These are phyloP conservation scores for Fusarium sp. DNA, from an alignment of 2,329 filamentous ascomycete species.

Conservation along the genomic window DNA sequence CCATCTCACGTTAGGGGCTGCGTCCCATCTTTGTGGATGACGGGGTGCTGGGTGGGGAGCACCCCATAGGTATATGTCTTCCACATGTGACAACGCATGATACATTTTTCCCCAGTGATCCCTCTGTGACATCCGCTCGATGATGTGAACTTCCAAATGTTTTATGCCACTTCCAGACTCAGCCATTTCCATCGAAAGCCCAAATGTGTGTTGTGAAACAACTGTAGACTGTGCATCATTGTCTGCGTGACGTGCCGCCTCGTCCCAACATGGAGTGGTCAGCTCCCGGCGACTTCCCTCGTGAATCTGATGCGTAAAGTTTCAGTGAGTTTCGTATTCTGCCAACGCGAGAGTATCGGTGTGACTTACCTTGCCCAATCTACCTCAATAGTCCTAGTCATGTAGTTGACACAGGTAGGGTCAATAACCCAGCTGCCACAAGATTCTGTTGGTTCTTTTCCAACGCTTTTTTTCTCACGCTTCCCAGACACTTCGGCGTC, in stretches of 20 bases:
- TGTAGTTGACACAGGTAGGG: not conserved
- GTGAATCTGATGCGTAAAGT: not conserved
- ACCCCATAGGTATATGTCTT: not conserved
- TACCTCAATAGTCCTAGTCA: not conserved
- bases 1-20: not conserved
- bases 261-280: too few species aligned
- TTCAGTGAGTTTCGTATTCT: not conserved
- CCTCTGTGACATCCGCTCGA: not conserved
- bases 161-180: constrained; percentile 11
- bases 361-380: not conserved
- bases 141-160: not conserved
- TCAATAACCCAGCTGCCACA: not conserved
- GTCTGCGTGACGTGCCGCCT: constrained; percentile 1
- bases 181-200: constrained; percentile 1
- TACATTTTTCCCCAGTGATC: constrained; percentile 7
- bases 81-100: constrained; percentile 4
- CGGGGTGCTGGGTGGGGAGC: not conserved
- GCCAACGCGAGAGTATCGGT: too few species aligned
- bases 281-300: not conserved
- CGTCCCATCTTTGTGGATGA: not conserved
- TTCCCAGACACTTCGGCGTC: not conserved
- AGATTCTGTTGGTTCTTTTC: not conserved
- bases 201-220: not conserved
- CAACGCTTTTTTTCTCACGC: not conserved
- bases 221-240: constrained; percentile 15